A percentile compares a stretch with the other conserved stretches of the same genome.
Conservation (phyloP, 2,329 filamentous ascomycete species). For the Trichoderma sp. region DNA sequence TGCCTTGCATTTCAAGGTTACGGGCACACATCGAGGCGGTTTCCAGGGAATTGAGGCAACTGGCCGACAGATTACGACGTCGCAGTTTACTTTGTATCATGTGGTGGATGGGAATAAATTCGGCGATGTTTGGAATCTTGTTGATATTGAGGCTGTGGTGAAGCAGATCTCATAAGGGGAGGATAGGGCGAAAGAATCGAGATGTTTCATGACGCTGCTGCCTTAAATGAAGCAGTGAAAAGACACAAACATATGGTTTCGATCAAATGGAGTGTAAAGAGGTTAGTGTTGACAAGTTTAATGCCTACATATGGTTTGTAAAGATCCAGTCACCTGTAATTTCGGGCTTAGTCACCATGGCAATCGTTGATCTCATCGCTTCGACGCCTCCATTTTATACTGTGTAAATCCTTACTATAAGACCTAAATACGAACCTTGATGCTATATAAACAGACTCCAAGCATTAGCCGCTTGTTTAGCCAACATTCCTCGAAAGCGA, state of each 20-base stretch:
- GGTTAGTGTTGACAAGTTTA: too few relatives aligned
- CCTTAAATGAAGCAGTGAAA: too few relatives aligned
- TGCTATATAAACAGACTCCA: background rate
- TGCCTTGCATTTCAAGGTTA: background rate
- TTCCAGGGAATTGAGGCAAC: background rate
- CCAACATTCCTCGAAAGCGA: too few relatives aligned
- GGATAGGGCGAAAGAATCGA: background rate
- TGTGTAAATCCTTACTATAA: background rate
- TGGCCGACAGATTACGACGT: background rate
- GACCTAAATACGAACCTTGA: background rate
- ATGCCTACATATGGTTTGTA: too few relatives aligned
- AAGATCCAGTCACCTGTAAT: background rate
- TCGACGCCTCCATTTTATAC: background rate
- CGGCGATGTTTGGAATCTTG: background rate
- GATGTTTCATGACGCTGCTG: background rate
- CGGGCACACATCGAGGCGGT: background rate
- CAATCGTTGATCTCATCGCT: conserved; percentile 3
- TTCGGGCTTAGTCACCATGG: background rate
- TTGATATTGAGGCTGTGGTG: background rate
- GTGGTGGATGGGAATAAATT: background rate
- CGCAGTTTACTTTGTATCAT: background rate
- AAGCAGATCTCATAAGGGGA: background rate
- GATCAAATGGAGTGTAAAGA: too few relatives aligned
- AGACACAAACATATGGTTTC: too few relatives aligned
- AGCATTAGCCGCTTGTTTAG: too few relatives aligned